A percentile compares a stretch with the other conserved stretches of the same genome.
Conservation (phyloP, 139 green algal species). For the Chlamydomonas sp. region DNA sequence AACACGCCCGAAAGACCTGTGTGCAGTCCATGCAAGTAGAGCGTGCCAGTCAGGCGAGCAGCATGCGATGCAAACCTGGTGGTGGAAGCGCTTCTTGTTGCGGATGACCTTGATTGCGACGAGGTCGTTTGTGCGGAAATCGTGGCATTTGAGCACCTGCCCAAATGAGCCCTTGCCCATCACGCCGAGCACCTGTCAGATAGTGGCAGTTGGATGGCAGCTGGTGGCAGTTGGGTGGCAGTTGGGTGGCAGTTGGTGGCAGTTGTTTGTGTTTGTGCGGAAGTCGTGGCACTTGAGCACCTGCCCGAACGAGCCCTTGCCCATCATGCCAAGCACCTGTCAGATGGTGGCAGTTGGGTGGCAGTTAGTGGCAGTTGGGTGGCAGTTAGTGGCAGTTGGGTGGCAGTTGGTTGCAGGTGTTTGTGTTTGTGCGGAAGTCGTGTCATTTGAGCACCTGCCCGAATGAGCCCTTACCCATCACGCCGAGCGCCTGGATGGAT, state of each 20-base stretch:
- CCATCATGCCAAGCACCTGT: conserved; percentile 58
- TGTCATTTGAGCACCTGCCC: neutral
- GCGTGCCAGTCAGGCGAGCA: too few relatives aligned
- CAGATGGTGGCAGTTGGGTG: too few relatives aligned
- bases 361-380: too few relatives aligned
- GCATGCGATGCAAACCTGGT: too few relatives aligned
- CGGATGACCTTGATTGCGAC: conserved; percentile 79
- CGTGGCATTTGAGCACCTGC: conserved; percentile 11
- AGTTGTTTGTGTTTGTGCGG: conserved; percentile 42
- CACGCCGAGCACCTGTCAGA: too few relatives aligned
- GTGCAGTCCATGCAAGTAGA: conserved; percentile 7
- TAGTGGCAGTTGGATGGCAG: conserved; percentile 47
- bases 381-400: too few relatives aligned
- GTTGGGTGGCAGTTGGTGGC: too few relatives aligned
- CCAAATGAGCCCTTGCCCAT: neutral
- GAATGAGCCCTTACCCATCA: neutral
- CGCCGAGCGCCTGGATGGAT: too few relatives aligned
- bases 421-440: too few relatives aligned
- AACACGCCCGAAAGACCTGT: too few relatives aligned
- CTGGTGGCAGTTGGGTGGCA: too few relatives aligned
- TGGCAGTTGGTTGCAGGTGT: too few relatives aligned
- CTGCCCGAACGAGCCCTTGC: conserved; percentile 42
- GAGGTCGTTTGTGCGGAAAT: conserved; percentile 14
- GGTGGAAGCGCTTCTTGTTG: conserved; percentile 86
- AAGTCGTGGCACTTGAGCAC: conserved; percentile 80